Evolutionary conservation across 345 rosid species (phyloP).

Genomic region (Capsella bursapastoris): DNA sequence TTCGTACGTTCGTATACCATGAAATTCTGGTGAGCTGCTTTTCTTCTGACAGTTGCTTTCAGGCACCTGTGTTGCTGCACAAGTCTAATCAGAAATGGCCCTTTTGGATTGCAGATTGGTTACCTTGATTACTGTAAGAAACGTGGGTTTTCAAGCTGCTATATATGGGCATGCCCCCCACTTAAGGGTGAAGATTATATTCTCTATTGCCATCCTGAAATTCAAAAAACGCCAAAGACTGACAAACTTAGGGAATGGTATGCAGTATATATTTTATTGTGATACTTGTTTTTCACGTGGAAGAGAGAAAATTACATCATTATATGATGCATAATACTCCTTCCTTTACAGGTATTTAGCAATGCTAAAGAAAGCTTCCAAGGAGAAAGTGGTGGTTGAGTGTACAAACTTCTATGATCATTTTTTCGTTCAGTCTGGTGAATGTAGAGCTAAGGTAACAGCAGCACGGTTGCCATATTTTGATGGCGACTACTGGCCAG

Average conservation of each 20-base stretch:
- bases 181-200: slow-evolving; percentile 99
- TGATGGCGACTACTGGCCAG: slow-evolving; percentile 99
- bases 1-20: slow-evolving; percentile 96
- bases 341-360: slow-evolving; percentile 72
- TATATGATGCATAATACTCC: slow-evolving; percentile 26
- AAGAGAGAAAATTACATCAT: slow-evolving; percentile 28
- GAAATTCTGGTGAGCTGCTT: slow-evolving; percentile 77
- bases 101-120: slow-evolving; percentile 71
- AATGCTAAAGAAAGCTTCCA: slow-evolving; percentile 87
- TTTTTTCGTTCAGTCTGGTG: slow-evolving; percentile 84
- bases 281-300: slow-evolving; percentile 15
- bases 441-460: slow-evolving; percentile 89
- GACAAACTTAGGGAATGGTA: slow-evolving; percentile 98
- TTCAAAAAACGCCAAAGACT: slow-evolving; percentile 98
- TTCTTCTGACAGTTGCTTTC: slow-evolving; percentile 29
- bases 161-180: slow-evolving; percentile 99
- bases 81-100: slow-evolving; percentile 14
- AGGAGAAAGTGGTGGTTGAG: slow-evolving; percentile 85
- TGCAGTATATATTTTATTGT: slow-evolving; percentile 42
- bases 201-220: slow-evolving; percentile 97
- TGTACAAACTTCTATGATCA: slow-evolving; percentile 92
- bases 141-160: slow-evolving; percentile 98
- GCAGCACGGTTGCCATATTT: slow-evolving; percentile 98
- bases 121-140: slow-evolving; percentile 98
- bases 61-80: slow-evolving; percentile 22